phyloP scores from a whole-genome alignment of 768 basidiomycete species.

The Termitomyces eurrhizus region DNA sequence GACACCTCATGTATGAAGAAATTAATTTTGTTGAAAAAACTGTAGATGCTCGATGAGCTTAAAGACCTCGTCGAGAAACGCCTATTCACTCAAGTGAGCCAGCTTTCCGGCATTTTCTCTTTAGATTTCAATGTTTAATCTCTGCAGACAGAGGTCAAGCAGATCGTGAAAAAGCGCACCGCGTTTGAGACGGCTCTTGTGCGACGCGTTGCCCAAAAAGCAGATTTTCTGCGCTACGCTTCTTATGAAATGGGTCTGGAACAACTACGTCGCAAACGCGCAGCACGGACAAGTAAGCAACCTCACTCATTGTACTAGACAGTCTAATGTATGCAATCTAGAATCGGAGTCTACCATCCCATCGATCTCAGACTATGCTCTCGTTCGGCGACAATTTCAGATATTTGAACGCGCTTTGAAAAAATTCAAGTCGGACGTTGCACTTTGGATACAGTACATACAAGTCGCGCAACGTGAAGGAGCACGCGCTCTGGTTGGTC shows the following conservation, averaged over 20 bases:
- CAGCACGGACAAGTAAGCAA: slow-evolving; percentile 61
- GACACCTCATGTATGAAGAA: neutral
- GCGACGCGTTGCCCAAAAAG: slow-evolving; percentile 78
- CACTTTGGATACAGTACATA: slow-evolving; percentile 87
- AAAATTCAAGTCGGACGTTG: slow-evolving; percentile 86
- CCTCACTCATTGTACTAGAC: neutral
- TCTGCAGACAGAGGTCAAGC: slow-evolving; percentile 69
- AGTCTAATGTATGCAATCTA: slow-evolving; percentile 16
- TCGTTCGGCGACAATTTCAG: slow-evolving; percentile 80
- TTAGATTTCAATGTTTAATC: slow-evolving; percentile 13
- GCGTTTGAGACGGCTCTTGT: slow-evolving; percentile 81
- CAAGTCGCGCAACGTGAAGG: slow-evolving; percentile 78
- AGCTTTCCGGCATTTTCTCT: neutral
- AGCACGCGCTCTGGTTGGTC: slow-evolving; percentile 74
- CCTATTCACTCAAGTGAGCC: slow-evolving; percentile 73
- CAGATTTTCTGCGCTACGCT: slow-evolving; percentile 88
- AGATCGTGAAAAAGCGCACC: slow-evolving; percentile 83
- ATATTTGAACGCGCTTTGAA: slow-evolving; percentile 88
- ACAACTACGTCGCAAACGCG: slow-evolving; percentile 70
- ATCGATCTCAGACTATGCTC: slow-evolving; percentile 79
- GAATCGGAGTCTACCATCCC: slow-evolving; percentile 44
- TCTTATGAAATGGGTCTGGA: slow-evolving; percentile 90
- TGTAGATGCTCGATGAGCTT: slow-evolving; percentile 89
- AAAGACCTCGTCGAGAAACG: slow-evolving; percentile 86
- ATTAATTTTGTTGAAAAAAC: slow-evolving; percentile 7